A percentile compares a stretch with the other conserved stretches of the same genome.
These are phyloP conservation scores for Gentiana dahurica DNA, from an alignment of 257 asterid species.

Conservation along the genomic window DNA sequence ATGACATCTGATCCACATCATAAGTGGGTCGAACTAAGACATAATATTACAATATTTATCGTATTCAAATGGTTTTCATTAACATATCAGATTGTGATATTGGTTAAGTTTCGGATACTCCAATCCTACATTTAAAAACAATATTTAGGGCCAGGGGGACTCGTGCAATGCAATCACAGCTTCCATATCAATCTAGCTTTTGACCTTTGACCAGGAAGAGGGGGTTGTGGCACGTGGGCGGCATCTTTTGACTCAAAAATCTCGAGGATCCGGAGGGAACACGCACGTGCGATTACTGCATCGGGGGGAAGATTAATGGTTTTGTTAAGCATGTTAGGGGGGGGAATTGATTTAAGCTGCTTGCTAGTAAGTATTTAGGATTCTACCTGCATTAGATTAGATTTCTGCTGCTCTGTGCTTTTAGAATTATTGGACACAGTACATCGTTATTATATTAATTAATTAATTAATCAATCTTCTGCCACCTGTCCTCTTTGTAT, in stretches of 20 bases:
- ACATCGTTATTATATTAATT: background rate
- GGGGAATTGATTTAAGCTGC: background rate
- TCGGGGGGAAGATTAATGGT: constrained; percentile 3
- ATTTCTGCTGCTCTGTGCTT: too few relatives aligned
- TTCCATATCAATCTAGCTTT: constrained; percentile 15
- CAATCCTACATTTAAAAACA: background rate
- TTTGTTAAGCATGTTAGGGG: background rate
- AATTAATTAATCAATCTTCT: too few relatives aligned
- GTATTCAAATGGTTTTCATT: background rate
- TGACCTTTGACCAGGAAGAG: constrained; percentile 42
- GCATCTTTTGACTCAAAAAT: constrained; percentile 64
- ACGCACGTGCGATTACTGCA: constrained; percentile 31
- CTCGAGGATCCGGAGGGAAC: constrained; percentile 34
- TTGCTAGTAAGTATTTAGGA: background rate
- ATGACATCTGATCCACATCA: too few relatives aligned
- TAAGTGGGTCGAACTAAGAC: too few relatives aligned
- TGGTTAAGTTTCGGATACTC: background rate
- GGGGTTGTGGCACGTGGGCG: constrained; percentile 42
- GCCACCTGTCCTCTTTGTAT: too few relatives aligned
- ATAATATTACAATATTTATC: background rate
- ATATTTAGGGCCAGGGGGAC: constrained; percentile 13
- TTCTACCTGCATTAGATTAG: background rate
- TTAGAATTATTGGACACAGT: background rate
- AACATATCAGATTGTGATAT: background rate
- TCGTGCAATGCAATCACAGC: constrained; percentile 45